Percentiles rank a stretch among this genome's conserved stretches.
phyloP scores from a whole-genome alignment of 2,329 filamentous ascomycete species.

The Didymella pinodella region DNA sequence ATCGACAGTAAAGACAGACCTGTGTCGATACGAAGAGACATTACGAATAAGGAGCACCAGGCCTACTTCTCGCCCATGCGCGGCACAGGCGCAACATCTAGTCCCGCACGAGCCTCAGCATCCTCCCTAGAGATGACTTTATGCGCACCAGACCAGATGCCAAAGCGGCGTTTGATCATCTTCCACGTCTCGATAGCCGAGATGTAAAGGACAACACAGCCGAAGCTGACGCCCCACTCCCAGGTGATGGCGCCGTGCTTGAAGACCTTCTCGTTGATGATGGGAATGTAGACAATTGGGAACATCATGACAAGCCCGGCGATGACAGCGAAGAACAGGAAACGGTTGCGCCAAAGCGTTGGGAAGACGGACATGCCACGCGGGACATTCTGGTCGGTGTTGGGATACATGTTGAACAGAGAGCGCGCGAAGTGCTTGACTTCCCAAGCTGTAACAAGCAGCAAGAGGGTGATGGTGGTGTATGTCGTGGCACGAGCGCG shows the following conservation, averaged over 20 bases:
- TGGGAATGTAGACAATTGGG: constrained; percentile 56
- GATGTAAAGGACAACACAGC: constrained; percentile 52
- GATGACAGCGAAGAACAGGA: constrained; percentile 56
- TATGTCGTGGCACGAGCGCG: constrained; percentile 57
- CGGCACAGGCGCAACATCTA: constrained; percentile 17
- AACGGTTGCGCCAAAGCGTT: constrained; percentile 53
- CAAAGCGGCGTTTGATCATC: constrained; percentile 52
- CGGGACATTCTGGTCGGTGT: constrained; percentile 29
- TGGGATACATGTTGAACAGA: constrained; percentile 57
- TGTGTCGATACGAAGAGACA: constrained; percentile 9
- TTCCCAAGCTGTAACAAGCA: constrained; percentile 59
- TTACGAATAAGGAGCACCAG: neutral
- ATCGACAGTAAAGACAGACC: constrained; percentile 1
- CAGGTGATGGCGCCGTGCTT: constrained; percentile 54
- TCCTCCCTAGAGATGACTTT: constrained; percentile 44
- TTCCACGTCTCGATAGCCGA: constrained; percentile 57
- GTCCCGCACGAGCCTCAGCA: constrained; percentile 47
- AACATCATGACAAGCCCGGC: constrained; percentile 54
- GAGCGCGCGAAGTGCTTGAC: constrained; percentile 56
- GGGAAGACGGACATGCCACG: constrained; percentile 48
- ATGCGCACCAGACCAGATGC: constrained; percentile 46
- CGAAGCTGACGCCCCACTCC: constrained; percentile 58
- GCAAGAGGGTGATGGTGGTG: constrained; percentile 54
- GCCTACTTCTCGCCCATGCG: constrained; percentile 28
- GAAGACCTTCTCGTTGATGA: constrained; percentile 57